Percentiles rank a stretch among this genome's conserved stretches.
phyloP scores from a whole-genome alignment of 208 protist species.

The Leishmania gerbilli region DNA sequence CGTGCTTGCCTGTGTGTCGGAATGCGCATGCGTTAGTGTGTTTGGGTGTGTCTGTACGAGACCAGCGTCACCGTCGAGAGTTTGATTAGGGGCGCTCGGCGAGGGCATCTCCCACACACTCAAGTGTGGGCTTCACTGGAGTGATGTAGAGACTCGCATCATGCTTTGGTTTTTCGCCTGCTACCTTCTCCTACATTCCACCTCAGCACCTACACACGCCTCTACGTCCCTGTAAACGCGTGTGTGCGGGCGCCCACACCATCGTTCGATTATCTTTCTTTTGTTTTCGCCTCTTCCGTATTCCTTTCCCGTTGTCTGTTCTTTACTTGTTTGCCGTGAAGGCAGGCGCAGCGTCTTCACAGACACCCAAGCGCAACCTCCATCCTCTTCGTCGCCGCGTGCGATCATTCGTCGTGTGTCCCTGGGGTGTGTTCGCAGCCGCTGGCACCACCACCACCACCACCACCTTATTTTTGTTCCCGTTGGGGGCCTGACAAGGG shows the following conservation, averaged over 20 bases:
- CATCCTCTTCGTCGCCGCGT: not conserved
- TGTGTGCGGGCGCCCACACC: not conserved
- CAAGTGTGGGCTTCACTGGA: not conserved
- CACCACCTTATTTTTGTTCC: too few species aligned
- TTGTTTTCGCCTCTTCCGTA: not conserved
- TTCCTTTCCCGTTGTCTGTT: not conserved
- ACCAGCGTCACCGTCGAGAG: not conserved
- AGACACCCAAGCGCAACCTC: not conserved
- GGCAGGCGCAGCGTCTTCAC: not conserved
- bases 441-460: not conserved
- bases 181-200: not conserved
- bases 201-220: constrained; percentile 5
- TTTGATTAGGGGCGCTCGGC: not conserved
- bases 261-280: not conserved
- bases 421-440: not conserved
- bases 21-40: not conserved
- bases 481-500: not conserved
- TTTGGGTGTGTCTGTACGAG: not conserved
- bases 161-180: not conserved
- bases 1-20: not conserved
- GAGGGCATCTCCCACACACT: not conserved
- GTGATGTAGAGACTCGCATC: constrained; percentile 3
- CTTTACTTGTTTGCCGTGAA: not conserved
- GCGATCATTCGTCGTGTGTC: not conserved
- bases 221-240: not conserved